phyloP scores from a whole-genome alignment of 176 grass and related monocot species.

The bread wheat (Triticum aestivum) region IWGSC_CS_RefSeq_v2.1 NC_057795.1:443859565-443860064 shows the following conservation, averaged over 20 bases:
- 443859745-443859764: slow-evolving; percentile 11
- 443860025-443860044: too few relatives aligned
- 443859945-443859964: neutral
- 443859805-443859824: neutral
- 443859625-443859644: slow-evolving; percentile 77
- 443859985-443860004: too few relatives aligned
- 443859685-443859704: neutral
- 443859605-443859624: slow-evolving; percentile 77
- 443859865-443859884: neutral
- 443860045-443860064: too few relatives aligned
- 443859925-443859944: neutral
- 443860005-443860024: too few relatives aligned
- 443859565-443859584: slow-evolving; percentile 52
- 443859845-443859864: neutral
- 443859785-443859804: neutral
- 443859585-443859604: slow-evolving; percentile 51
- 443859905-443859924: neutral
- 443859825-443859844: slow-evolving; percentile 26
- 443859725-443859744: slow-evolving; percentile 14
- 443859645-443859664: slow-evolving; percentile 35
- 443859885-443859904: neutral
- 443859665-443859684: slow-evolving; percentile 15
- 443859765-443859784: slow-evolving; percentile 20
- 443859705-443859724: slow-evolving; percentile 42
- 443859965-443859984: neutral